Evolutionary conservation across 306 rosid species (phyloP), one percentile per base, ranked within the genome.

Genomic region (Ceratonia siliqua): DNA sequence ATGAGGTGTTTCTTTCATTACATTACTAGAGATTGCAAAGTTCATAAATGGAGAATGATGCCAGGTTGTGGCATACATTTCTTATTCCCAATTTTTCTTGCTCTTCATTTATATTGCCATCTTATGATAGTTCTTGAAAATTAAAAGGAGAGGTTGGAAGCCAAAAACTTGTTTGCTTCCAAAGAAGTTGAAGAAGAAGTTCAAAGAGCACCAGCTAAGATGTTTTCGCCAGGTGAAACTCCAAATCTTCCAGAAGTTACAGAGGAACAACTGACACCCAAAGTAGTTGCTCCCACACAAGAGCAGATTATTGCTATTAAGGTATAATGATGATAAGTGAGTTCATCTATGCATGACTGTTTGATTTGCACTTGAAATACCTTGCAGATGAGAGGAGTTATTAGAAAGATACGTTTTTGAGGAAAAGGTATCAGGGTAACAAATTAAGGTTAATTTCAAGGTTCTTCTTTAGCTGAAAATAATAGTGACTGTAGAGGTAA

Each of bases 221-320:
- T 63, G 0, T 12, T 64, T 32, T 65, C 88, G 24, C 89, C 87
- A 12, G 80, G 10, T 59, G 92, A 89, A 82, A 85, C 85, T 68
- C 77, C 70, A 62, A 84, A 76, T 62, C 85, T 81, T 68, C 30
- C 81, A 5, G 90, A 89, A 72, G 82, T 62, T 71, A 50, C 88
- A 2, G 91, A 91, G 76, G 98, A 91, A 78, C 87, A 89, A 46
- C 85, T 78, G 64, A 77, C 76, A 13, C 82, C 83, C 14, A 91
- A 85, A 73, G 89, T 46, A 43, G 81, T 77, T 70, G 94, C 89
- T 28, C 97, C 98, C 48, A 94, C 98, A 33, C 93, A 94, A 2
- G 97, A 94, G 82, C 98, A 94, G 83, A 91, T 94, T 67, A 88
- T 81, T 73, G 97, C 97, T 53, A 94, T 94, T 61, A 94, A 94